Conservation (phyloP, 495 filamentous ascomycete species). For the Penicillium tannophilum region DNA sequence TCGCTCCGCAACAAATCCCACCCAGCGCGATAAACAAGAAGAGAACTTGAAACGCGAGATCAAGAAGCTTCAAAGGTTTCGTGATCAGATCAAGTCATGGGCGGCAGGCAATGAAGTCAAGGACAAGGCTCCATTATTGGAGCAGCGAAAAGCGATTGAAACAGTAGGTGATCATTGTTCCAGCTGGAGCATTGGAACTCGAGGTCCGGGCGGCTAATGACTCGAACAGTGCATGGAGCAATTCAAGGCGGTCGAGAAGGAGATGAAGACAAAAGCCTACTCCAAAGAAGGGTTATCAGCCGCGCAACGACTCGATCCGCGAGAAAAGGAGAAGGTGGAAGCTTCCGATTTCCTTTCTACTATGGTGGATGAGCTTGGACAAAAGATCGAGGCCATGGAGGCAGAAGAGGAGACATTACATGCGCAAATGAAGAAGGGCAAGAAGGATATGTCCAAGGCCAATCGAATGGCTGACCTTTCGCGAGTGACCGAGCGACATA, state of each 20-base stretch:
- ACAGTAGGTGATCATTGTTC: slow-evolving; percentile 59
- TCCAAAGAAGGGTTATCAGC: slow-evolving; percentile 95
- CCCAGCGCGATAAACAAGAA: slow-evolving; percentile 97
- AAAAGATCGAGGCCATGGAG: slow-evolving; percentile 88
- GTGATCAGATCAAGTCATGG: slow-evolving; percentile 99
- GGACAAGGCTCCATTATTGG: slow-evolving; percentile 92
- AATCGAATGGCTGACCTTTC: slow-evolving; percentile 88
- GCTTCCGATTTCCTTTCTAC: slow-evolving; percentile 77
- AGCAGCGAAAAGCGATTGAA: slow-evolving; percentile 93
- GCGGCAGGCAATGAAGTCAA: slow-evolving; percentile 97
- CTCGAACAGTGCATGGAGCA: slow-evolving; percentile 93
- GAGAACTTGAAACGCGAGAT: slow-evolving; percentile 98
- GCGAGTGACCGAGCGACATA: slow-evolving; percentile 83
- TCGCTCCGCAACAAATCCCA: slow-evolving; percentile 80
- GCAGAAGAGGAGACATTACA: slow-evolving; percentile 87
- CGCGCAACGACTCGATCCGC: slow-evolving; percentile 90
- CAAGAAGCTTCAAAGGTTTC: slow-evolving; percentile 97
- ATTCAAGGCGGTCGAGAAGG: slow-evolving; percentile 99
- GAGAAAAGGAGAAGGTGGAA: slow-evolving; percentile 89
- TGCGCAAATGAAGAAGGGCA: slow-evolving; percentile 90
- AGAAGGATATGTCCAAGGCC: slow-evolving; percentile 77
- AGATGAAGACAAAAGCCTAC: slow-evolving; percentile 99
- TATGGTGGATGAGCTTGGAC: slow-evolving; percentile 92
- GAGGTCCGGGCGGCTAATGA: slow-evolving; percentile 2
- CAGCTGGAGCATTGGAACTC: neutral